Percentiles rank a stretch among this genome's conserved stretches.
phyloP scores from a whole-genome alignment of 805 yeast species.

The Kodamaea kaohsiungensis region DNA sequence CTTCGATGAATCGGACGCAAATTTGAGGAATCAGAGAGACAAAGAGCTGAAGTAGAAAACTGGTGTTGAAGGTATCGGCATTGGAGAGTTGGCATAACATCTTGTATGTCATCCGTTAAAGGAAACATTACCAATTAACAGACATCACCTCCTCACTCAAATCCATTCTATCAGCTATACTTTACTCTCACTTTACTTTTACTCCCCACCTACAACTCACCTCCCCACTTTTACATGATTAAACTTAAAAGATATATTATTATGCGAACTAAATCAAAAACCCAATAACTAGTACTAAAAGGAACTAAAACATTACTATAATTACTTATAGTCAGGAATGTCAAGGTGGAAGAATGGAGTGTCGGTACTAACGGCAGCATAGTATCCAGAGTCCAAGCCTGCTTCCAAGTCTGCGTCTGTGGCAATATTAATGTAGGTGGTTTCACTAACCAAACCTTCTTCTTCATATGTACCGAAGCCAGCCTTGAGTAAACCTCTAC shows the following conservation, averaged over 20 bases:
- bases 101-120: too few species aligned
- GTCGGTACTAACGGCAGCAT: conserved; percentile 60
- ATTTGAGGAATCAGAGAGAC: too few species aligned
- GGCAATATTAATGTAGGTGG: conserved; percentile 43
- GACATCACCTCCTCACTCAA: too few species aligned
- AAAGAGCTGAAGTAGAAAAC: too few species aligned
- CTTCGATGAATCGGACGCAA: too few species aligned
- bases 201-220: too few species aligned
- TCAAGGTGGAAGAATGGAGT: conserved; percentile 81
- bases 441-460: conserved; percentile 38
- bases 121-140: too few species aligned
- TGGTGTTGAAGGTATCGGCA: too few species aligned
- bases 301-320: not conserved
- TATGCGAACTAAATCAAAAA: not conserved
- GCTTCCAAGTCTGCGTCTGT: conserved; percentile 33
- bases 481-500: conserved; percentile 68
- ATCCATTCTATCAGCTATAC: too few species aligned
- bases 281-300: conserved; percentile 1
- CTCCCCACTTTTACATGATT: not conserved
- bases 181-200: too few species aligned
- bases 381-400: conserved; percentile 34
- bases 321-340: conserved; percentile 53
- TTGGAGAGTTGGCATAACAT: too few species aligned
- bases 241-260: not conserved
- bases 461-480: conserved; percentile 71